Conservation (phyloP, 148 eudicot genomes). For the Rhododendron ovatum region DNA sequence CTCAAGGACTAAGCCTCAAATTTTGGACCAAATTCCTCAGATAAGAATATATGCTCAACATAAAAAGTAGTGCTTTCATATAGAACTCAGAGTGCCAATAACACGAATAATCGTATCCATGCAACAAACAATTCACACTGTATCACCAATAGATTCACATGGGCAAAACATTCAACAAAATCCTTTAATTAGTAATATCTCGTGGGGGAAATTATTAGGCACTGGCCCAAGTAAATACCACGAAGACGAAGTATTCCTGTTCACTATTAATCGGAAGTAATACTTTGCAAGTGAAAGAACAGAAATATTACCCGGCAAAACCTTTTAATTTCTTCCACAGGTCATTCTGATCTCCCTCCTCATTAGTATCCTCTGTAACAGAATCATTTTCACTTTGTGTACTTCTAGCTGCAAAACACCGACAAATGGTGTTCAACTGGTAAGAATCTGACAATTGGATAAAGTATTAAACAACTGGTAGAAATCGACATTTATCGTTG, state of each 20-base stretch:
- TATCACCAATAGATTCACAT: not conserved
- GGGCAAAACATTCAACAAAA: not conserved
- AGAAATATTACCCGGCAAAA: conserved; percentile 69
- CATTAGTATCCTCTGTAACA: conserved; percentile 31
- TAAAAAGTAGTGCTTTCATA: not conserved
- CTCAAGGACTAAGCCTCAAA: not conserved
- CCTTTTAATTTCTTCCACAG: conserved; percentile 67
- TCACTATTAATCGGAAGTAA: not conserved
- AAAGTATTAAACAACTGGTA: not conserved
- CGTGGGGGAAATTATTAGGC: not conserved
- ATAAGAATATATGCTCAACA: not conserved
- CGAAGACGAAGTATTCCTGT: not conserved
- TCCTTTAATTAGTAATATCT: not conserved
- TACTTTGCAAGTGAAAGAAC: not conserved
- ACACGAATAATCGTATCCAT: not conserved
- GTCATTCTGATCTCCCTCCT: conserved; percentile 57
- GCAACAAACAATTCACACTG: not conserved
- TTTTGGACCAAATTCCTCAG: not conserved
- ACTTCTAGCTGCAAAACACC: conserved; percentile 40
- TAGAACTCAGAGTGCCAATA: not conserved
- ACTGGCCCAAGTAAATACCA: not conserved
- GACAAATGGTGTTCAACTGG: conserved; percentile 1
- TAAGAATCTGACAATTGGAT: not conserved
- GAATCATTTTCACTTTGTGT: conserved; percentile 38
- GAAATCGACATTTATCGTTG: not conserved